Base-by-base conservation (phyloP, 352 stramenopile genomes). In the Phytophthora brassicae region DNA sequence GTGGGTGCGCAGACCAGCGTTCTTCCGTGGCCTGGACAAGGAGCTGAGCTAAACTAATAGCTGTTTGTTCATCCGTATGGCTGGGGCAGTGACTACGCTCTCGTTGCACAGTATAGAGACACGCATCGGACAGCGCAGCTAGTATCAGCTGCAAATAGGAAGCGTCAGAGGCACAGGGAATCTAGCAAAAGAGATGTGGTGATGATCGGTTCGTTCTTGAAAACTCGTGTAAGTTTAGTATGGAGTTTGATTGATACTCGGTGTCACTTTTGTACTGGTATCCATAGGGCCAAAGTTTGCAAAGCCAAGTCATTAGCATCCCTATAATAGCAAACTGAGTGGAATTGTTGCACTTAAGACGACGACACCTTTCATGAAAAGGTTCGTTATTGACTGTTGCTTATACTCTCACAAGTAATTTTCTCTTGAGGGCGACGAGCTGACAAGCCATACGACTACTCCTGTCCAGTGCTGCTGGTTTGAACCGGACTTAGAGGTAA, bases 1-100 rank as follows among this genome's bases (percentile, higher is more conserved):
- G 64, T 94, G 86, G 86, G 86, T 94, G 66, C 83, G 84, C 54
- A 82, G 83, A 64, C 75, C 81, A 56, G 67, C 77, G 19, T 81
- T 83, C 68, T 94, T 94, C 63, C 71, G 74, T 48, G 86, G 86
- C 48, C 66, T 94, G 38, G 76, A 85, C 48, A 73, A 78, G 48
- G 77, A 84, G 56, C 64, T 72, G 38, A 14, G 57, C 66, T 38
- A 66, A 60, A 43, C 6, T 26, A 49, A 39, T 39, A 20, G 49
- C 56, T 56, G 36, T 59, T 70, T 69, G 61, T 59, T 64, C 45
- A 57, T 67, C 29, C 43, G 22, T 61, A 72, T 67, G 48, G 46
- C 52, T 63, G 47, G 36, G 28, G 60, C 38, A 41, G 41, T 42
- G 28, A 20, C 26, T 26, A 23, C 19, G 13, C 33, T 44, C 23